Conservation (phyloP, 352 stramenopile species). For the Aphanomyces euteiches region DNA sequence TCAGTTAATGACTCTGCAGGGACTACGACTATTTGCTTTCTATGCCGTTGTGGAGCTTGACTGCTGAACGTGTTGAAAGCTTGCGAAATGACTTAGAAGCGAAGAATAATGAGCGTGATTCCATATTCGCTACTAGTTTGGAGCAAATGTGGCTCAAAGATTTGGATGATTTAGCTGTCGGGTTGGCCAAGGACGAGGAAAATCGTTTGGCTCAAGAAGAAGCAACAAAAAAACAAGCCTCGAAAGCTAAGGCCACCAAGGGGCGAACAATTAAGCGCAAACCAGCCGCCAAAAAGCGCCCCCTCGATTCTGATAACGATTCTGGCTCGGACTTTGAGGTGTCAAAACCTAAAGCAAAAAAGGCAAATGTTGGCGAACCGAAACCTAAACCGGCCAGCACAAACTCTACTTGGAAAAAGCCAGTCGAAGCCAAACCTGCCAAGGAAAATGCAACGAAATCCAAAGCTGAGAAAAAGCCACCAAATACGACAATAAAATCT, state of each 20-base stretch:
- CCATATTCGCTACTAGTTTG: slow-evolving; percentile 75
- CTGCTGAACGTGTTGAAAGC: slow-evolving; percentile 89
- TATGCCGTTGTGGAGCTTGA: slow-evolving; percentile 93
- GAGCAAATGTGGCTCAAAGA: slow-evolving; percentile 92
- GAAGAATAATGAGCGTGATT: slow-evolving; percentile 78
- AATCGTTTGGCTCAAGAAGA: slow-evolving; percentile 57
- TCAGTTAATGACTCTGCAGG: slow-evolving; percentile 28
- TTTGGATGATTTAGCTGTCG: slow-evolving; percentile 84
- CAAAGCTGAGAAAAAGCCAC: slow-evolving; percentile 41
- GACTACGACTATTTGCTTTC: slow-evolving; percentile 95
- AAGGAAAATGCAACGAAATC: neutral
- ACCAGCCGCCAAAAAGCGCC: slow-evolving; percentile 21
- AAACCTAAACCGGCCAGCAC: slow-evolving; percentile 32
- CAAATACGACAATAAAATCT: slow-evolving; percentile 46
- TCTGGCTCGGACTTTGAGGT: slow-evolving; percentile 33
- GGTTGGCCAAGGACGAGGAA: slow-evolving; percentile 64
- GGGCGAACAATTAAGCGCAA: slow-evolving; percentile 10
- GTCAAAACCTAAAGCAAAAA: slow-evolving; percentile 47
- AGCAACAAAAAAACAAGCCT: slow-evolving; percentile 49
- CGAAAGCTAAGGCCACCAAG: neutral
- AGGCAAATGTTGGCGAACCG: slow-evolving; percentile 57
- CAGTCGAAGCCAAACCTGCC: neutral
- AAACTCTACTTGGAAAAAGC: slow-evolving; percentile 20
- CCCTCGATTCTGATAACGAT: slow-evolving; percentile 18
- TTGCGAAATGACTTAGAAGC: slow-evolving; percentile 85